Conservation (phyloP, 768 basidiomycete species). For the Leucosporidium scottii region DNA sequence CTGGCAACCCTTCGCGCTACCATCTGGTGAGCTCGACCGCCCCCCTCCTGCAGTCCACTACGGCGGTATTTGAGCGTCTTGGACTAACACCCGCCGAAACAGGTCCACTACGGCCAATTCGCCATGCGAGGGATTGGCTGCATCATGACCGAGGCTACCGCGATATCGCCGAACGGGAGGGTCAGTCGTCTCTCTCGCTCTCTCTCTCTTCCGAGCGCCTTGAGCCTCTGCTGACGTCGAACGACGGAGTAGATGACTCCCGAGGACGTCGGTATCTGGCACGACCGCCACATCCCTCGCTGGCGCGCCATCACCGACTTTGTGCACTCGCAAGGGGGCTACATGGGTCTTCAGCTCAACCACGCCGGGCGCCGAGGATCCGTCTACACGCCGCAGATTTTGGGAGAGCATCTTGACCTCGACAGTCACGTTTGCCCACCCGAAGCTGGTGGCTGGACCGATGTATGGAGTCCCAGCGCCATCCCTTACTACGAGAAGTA, state of each 20-base stretch:
- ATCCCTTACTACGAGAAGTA: slow-evolving; percentile 52
- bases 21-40: neutral
- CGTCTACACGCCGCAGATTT: slow-evolving; percentile 12
- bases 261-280: slow-evolving; percentile 18
- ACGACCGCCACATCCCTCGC: slow-evolving; percentile 4
- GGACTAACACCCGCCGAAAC: no score
- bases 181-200: neutral
- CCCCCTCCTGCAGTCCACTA: no score
- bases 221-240: neutral
- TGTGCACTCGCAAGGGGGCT: slow-evolving; percentile 13
- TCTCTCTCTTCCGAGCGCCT: no score
- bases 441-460: slow-evolving; percentile 67
- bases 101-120: slow-evolving; percentile 1
- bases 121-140: neutral
- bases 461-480: slow-evolving; percentile 58
- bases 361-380: slow-evolving; percentile 13
- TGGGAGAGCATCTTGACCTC: slow-evolving; percentile 17
- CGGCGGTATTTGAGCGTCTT: no score
- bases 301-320: slow-evolving; percentile 10
- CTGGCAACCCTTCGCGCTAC: neutral
- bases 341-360: slow-evolving; percentile 16
- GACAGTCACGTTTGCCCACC: slow-evolving; percentile 32
- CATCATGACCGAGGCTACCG: slow-evolving; percentile 1
- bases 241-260: slow-evolving; percentile 5
- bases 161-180: slow-evolving; percentile 1